Evolutionary conservation across 352 stramenopile species (phyloP).

Genomic region (Globisporangium sylvaticum): DNA sequence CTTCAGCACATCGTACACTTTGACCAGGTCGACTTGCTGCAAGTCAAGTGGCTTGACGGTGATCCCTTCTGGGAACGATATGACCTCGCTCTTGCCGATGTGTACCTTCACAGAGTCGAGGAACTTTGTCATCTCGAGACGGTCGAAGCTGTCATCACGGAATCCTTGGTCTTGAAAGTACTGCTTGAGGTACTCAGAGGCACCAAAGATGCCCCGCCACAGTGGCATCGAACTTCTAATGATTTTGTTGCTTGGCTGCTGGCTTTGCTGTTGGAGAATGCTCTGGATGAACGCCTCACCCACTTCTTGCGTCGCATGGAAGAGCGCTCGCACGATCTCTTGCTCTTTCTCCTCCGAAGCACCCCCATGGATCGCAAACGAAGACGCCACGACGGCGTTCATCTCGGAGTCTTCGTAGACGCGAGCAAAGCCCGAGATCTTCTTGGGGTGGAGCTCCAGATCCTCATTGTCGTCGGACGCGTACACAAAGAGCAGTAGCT

Average conservation of each 20-base stretch:
- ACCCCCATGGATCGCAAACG: neutral
- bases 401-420: neutral
- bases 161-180: neutral
- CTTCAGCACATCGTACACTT: slow-evolving; percentile 15
- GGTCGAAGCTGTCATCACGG: neutral
- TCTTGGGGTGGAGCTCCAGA: neutral
- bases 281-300: neutral
- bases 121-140: slow-evolving; percentile 1
- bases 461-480: neutral
- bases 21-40: neutral
- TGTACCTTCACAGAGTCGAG: neutral
- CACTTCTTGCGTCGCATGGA: neutral
- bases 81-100: neutral
- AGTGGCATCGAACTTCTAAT: neutral
- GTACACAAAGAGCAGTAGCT: neutral
- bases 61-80: slow-evolving; percentile 1
- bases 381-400: neutral
- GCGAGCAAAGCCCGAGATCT: neutral
- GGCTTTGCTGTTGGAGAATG: neutral
- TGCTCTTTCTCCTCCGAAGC: neutral
- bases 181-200: neutral
- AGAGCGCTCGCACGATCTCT: neutral
- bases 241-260: neutral
- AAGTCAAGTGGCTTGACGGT: slow-evolving; percentile 3
- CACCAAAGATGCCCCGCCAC: neutral